Conservation (phyloP, 2,329 filamentous ascomycete species). For the Pseudogymnoascus verrucosus region DNA sequence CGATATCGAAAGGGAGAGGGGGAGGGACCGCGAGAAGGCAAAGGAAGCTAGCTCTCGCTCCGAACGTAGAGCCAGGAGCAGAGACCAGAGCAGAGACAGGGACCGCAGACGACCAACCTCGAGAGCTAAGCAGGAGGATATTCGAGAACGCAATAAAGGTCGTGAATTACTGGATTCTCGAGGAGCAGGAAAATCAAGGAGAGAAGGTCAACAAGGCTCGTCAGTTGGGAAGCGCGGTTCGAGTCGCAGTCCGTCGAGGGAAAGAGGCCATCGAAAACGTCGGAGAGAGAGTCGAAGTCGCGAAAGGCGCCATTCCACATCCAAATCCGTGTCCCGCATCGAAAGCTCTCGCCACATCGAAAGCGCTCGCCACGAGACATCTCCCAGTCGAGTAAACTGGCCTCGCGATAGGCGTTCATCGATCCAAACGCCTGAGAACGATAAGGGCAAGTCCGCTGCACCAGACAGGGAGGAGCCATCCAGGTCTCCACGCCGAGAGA, state of each 20-base stretch:
- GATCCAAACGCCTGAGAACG: slow-evolving; percentile 17
- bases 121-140: slow-evolving; percentile 24
- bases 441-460: slow-evolving; percentile 21
- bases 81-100: slow-evolving; percentile 22
- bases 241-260: slow-evolving; percentile 26
- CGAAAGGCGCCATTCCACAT: slow-evolving; percentile 19
- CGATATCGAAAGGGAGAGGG: slow-evolving; percentile 27
- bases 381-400: slow-evolving; percentile 24
- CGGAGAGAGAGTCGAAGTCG: slow-evolving; percentile 27
- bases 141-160: slow-evolving; percentile 28
- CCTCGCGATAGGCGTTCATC: slow-evolving; percentile 19
- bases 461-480: slow-evolving; percentile 24
- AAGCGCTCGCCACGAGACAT: slow-evolving; percentile 21
- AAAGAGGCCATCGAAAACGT: slow-evolving; percentile 27
- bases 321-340: slow-evolving; percentile 17
- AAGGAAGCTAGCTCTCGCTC: slow-evolving; percentile 21
- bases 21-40: slow-evolving; percentile 24
- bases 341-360: slow-evolving; percentile 24
- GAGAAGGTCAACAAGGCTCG: slow-evolving; percentile 23
- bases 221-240: slow-evolving; percentile 28
- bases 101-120: slow-evolving; percentile 24
- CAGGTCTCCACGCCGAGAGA: slow-evolving; percentile 4
- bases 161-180: slow-evolving; percentile 29
- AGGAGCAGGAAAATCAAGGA: slow-evolving; percentile 27
- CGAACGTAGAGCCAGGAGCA: slow-evolving; percentile 20